Conservation (phyloP, 257 asterid species). For the Datura wrightii region DNA sequence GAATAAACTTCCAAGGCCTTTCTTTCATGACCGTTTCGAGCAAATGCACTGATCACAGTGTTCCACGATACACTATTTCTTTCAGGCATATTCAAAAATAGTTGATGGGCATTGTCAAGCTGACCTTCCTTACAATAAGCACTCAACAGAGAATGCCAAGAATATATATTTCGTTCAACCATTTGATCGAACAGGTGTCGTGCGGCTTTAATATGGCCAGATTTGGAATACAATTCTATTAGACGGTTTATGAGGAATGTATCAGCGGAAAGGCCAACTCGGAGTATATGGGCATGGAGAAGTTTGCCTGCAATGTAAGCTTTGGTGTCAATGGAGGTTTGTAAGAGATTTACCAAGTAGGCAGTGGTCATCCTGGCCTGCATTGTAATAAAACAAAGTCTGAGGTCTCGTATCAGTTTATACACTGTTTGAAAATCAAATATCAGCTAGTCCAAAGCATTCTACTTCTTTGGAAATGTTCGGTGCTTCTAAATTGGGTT, state of each 20-base stretch:
- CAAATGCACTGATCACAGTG: slow-evolving; percentile 37
- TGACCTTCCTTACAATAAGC: slow-evolving; percentile 38
- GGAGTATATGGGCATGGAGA: slow-evolving; percentile 30
- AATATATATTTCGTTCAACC: slow-evolving; percentile 19
- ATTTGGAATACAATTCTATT: slow-evolving; percentile 4
- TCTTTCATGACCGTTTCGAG: slow-evolving; percentile 35
- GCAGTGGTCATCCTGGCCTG: background rate
- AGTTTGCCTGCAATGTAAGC: slow-evolving; percentile 26
- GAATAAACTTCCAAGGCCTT: slow-evolving; percentile 37
- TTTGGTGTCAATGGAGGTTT: slow-evolving; percentile 22
- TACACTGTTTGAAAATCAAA: no score
- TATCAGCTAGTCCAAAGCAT: no score
- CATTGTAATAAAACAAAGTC: background rate
- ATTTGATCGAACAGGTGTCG: slow-evolving; percentile 31
- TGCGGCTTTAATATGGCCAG: background rate
- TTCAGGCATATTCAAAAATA: slow-evolving; percentile 35
- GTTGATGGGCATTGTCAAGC: slow-evolving; percentile 31
- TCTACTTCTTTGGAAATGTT: no score
- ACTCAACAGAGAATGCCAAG: slow-evolving; percentile 26
- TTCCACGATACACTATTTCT: slow-evolving; percentile 40
- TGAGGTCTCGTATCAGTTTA: no score
- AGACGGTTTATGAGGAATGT: slow-evolving; percentile 28
- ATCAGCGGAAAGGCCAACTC: slow-evolving; percentile 22
- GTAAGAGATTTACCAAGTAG: slow-evolving; percentile 25
- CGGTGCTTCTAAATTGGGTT: no score